Base-by-base conservation (phyloP, 2,329 filamentous ascomycete species). In the Niveomyces coronatus region DNA sequence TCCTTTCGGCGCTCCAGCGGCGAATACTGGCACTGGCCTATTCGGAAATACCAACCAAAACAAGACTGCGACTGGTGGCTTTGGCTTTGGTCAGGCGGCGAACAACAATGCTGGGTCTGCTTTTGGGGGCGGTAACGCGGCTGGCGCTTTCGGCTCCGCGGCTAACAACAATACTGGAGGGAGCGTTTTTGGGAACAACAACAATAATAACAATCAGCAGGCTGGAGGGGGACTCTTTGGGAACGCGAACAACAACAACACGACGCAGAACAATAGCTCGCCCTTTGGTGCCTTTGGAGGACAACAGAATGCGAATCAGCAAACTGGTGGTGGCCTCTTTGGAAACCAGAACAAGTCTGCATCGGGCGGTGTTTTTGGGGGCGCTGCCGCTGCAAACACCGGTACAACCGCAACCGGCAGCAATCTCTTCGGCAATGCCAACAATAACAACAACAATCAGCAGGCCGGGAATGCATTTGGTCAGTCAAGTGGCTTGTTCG, bases 351-450 rank as follows among this genome's bases (percentile, higher is more conserved):
- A 55, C 39, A 62, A 62, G 41, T 54, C 62, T 24, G 48, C 49
- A n/a, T n/a, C n/a, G n/a, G n/a, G n/a, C n/a, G n/a, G n/a, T n/a
- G n/a, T n/a, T n/a, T n/a, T n/a, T n/a, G n/a, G n/a, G n/a, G n/a
- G n/a, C n/a, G n/a, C n/a, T n/a, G n/a, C n/a, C n/a, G n/a, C n/a
- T n/a, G n/a, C n/a, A n/a, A n/a, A n/a, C n/a, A n/a, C n/a, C n/a
- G 65, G 64, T 22, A 44, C 55, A 17, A 45, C 51, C 6, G 52
- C 50, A 24, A 52, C 53, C 22, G 49, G 53, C 3, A 56, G 57
- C 30, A 54, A 58, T 31, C 47, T 70, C 2, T 72, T 76, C 34
- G 70, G 69, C 43, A 47, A 58, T 38, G 59, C 51, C 40, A 55
- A 50, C 15, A 47, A 47, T 35, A 46, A 41, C 32, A 55, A 50